Evolutionary conservation across 331 rosid genomes (phyloP).

Genomic region (Quercus tomentella): DNA sequence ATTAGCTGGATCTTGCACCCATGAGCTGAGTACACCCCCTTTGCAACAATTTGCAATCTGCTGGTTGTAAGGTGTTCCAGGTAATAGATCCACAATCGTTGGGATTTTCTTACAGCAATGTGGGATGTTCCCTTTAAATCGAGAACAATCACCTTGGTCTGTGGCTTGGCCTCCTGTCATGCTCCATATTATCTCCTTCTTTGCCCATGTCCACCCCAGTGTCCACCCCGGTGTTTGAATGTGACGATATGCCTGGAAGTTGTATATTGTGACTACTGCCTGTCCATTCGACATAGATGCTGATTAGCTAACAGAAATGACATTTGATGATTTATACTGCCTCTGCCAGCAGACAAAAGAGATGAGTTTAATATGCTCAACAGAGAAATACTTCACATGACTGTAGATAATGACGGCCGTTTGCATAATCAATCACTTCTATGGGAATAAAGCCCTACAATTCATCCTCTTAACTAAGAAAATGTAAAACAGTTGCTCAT

Average conservation of each 20-base stretch:
- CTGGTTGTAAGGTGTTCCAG: constrained; percentile 80
- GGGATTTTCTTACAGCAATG: constrained; percentile 75
- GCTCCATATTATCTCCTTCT: constrained; percentile 85
- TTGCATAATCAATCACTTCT: neutral
- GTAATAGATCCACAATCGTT: constrained; percentile 66
- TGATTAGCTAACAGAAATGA: constrained; percentile 13
- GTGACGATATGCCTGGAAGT: constrained; percentile 83
- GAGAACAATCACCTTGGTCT: constrained; percentile 93
- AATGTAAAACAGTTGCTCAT: neutral
- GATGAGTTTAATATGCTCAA: neutral
- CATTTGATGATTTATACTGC: neutral
- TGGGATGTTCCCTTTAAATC: constrained; percentile 45
- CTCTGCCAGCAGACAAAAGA: neutral
- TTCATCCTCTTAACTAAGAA: neutral
- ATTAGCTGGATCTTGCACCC: constrained; percentile 70
- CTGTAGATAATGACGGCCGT: neutral
- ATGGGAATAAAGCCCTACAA: neutral
- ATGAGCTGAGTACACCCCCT: constrained; percentile 87
- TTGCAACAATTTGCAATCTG: constrained; percentile 81
- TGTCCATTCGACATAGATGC: constrained; percentile 21
- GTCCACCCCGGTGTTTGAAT: constrained; percentile 80
- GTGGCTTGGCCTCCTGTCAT: constrained; percentile 76
- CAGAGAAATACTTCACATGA: neutral
- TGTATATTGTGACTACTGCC: constrained; percentile 70
- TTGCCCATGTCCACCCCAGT: constrained; percentile 82